Conservation (phyloP, 176 grass and related monocot species). For the Oryza australiensis region DNA sequence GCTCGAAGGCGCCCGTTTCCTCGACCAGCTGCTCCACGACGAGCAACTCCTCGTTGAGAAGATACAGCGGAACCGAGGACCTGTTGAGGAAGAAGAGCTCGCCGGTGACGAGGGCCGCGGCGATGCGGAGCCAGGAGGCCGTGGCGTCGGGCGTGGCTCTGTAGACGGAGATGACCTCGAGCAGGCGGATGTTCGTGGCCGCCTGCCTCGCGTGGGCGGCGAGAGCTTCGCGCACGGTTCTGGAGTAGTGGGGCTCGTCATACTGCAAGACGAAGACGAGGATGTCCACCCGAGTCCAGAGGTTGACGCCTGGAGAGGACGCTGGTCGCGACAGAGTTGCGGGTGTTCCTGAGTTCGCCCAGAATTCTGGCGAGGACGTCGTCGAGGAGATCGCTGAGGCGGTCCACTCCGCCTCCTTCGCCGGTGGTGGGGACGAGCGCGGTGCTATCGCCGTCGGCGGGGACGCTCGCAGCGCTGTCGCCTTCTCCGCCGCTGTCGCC, state of each 20-base stretch:
- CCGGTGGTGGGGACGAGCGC: not conserved
- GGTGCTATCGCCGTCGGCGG: too few relatives aligned
- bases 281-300: not conserved
- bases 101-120: not conserved
- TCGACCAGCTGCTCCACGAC: not conserved
- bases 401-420: too few relatives aligned
- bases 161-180: not conserved
- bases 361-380: not conserved
- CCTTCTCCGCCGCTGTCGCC: not conserved
- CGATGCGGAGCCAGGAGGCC: not conserved
- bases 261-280: not conserved
- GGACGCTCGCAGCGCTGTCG: too few relatives aligned
- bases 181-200: not conserved
- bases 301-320: not conserved
- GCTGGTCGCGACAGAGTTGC: not conserved
- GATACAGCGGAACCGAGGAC: too few relatives aligned
- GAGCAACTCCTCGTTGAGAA: not conserved
- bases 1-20: not conserved
- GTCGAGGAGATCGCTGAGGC: not conserved
- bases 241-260: not conserved
- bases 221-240: not conserved
- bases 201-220: not conserved
- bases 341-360: not conserved
- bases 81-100: not conserved
- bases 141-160: not conserved